phyloP scores from a whole-genome alignment of 2,329 filamentous ascomycete species.

The Colletotrichum sp. region DNA sequence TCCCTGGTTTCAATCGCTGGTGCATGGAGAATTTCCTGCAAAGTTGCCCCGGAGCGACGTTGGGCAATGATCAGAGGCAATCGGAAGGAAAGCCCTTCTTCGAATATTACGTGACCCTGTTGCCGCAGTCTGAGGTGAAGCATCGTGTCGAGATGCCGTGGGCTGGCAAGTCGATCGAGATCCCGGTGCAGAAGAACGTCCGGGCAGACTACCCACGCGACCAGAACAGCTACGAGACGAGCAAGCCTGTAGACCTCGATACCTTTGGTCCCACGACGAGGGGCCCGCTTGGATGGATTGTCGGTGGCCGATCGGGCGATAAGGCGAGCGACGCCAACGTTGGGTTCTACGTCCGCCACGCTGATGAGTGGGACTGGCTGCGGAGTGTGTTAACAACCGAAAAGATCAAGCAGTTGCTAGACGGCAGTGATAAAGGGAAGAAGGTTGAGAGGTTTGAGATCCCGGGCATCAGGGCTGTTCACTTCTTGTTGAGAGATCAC shows the following conservation, averaged over 20 bases:
- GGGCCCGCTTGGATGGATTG: slow-evolving; percentile 20
- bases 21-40: slow-evolving; percentile 28
- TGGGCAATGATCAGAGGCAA: slow-evolving; percentile 29
- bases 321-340: slow-evolving; percentile 46
- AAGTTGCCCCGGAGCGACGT: slow-evolving; percentile 26
- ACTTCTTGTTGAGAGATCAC: slow-evolving; percentile 18
- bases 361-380: slow-evolving; percentile 51
- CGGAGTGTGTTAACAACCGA: slow-evolving; percentile 37
- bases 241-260: slow-evolving; percentile 18
- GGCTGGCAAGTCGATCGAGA: slow-evolving; percentile 24
- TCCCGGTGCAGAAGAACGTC: slow-evolving; percentile 24
- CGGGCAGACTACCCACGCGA: slow-evolving; percentile 21
- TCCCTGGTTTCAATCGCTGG: slow-evolving; percentile 26
- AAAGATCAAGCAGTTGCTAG: slow-evolving; percentile 23
- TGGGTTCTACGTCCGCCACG: slow-evolving; percentile 48
- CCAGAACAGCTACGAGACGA: slow-evolving; percentile 26
- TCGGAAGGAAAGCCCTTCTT: slow-evolving; percentile 27
- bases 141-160: slow-evolving; percentile 32
- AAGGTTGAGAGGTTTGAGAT: slow-evolving; percentile 45
- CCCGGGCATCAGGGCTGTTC: slow-evolving; percentile 31
- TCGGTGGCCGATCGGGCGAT: slow-evolving; percentile 32
- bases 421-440: slow-evolving; percentile 24
- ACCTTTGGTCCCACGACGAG: slow-evolving; percentile 27
- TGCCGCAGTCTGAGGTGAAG: slow-evolving; percentile 27
- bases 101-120: slow-evolving; percentile 28